phyloP scores from a whole-genome alignment of 345 rosid species.

The Cardamine occulta region DNA sequence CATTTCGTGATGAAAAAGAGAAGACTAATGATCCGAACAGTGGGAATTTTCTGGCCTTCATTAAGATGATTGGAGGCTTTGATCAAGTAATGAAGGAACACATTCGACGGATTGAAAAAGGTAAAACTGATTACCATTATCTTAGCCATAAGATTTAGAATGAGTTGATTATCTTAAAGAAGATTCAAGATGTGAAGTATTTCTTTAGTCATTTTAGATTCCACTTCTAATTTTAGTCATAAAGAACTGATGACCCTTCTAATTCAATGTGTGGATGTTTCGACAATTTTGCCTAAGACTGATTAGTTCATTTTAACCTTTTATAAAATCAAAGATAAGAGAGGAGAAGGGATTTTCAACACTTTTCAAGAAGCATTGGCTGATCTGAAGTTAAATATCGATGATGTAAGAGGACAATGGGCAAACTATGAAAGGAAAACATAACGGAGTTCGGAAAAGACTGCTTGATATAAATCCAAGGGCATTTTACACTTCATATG shows the following conservation, averaged over 20 bases:
- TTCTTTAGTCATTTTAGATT: neutral
- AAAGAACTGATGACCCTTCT: neutral
- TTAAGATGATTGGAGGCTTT: neutral
- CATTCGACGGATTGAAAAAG: neutral
- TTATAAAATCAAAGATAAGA: neutral
- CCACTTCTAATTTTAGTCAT: neutral
- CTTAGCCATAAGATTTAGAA: constrained; percentile 5
- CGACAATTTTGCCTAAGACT: neutral
- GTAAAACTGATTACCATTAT: constrained; percentile 2
- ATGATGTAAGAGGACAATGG: neutral
- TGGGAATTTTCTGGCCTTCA: neutral
- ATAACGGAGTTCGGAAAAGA: constrained; percentile 3
- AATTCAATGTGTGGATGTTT: neutral
- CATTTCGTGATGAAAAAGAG: neutral
- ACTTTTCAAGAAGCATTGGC: neutral
- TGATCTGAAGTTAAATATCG: neutral
- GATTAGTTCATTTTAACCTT: neutral
- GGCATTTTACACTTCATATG: constrained; percentile 6
- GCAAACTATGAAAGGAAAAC: neutral
- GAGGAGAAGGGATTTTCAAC: neutral
- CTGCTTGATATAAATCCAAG: neutral
- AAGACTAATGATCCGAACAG: neutral
- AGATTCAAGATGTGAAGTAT: constrained; percentile 1
- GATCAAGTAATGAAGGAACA: constrained; percentile 18
- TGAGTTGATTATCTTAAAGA: neutral